Percentiles rank a stretch among this genome's conserved stretches.
phyloP scores from a whole-genome alignment of 805 yeast species.

The Candida xiaguanensis region DNA sequence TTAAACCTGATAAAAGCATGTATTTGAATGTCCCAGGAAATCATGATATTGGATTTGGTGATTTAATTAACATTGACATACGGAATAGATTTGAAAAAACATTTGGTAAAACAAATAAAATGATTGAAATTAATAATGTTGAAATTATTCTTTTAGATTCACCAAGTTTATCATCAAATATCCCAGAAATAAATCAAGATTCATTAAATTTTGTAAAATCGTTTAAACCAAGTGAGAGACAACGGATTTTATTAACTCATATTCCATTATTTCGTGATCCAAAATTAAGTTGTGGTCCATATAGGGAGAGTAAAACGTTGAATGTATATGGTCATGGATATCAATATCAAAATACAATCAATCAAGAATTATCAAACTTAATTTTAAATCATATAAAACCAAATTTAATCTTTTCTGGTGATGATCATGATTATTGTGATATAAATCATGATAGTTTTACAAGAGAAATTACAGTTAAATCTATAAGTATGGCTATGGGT shows the following conservation, averaged over 20 bases:
- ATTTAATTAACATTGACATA: slow-evolving; percentile 46
- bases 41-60: slow-evolving; percentile 94
- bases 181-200: slow-evolving; percentile 41
- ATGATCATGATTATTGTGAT: slow-evolving; percentile 95
- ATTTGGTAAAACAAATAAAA: slow-evolving; percentile 32
- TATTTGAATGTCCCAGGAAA: slow-evolving; percentile 68
- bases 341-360: slow-evolving; percentile 86
- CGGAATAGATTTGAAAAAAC: slow-evolving; percentile 24
- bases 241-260: slow-evolving; percentile 74
- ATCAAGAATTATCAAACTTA: slow-evolving; percentile 50
- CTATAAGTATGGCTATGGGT: slow-evolving; percentile 41
- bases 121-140: slow-evolving; percentile 24
- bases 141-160: slow-evolving; percentile 60
- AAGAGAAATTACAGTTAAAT: slow-evolving; percentile 37
- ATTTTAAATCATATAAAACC: slow-evolving; percentile 64
- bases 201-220: slow-evolving; percentile 49
- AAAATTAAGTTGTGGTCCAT: slow-evolving; percentile 63
- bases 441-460: slow-evolving; percentile 45
- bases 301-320: slow-evolving; percentile 59
- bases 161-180: slow-evolving; percentile 64
- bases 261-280: slow-evolving; percentile 82
- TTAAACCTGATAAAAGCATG: slow-evolving; percentile 23
- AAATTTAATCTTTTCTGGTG: slow-evolving; percentile 75
- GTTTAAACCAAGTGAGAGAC: slow-evolving; percentile 22
- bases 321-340: slow-evolving; percentile 62